A percentile compares a stretch with the other conserved stretches of the same genome.
Conservation (phyloP, 768 basidiomycete species). For the Boletus rubescentipes region DNA sequence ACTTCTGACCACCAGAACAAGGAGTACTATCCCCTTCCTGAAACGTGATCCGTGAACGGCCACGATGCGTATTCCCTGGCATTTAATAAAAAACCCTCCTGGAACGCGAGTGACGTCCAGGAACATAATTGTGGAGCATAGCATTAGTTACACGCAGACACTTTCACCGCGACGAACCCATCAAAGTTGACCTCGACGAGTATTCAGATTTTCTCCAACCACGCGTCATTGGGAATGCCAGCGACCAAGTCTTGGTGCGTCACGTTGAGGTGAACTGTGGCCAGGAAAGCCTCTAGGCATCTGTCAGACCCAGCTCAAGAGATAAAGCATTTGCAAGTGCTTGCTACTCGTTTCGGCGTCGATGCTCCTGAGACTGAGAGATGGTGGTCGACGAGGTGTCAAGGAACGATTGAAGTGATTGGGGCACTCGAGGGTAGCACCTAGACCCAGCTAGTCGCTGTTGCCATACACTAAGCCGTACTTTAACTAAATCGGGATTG, state of each 20-base stretch:
- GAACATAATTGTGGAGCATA: conserved; percentile 33
- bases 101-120: conserved; percentile 43
- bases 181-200: conserved; percentile 98
- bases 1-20: too few species aligned
- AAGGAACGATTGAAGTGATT: neutral
- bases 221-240: conserved; percentile 83
- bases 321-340: conserved; percentile 7
- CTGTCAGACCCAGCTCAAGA: conserved; percentile 8
- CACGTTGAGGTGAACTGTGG: conserved; percentile 89
- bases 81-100: conserved; percentile 75
- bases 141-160: conserved; percentile 96
- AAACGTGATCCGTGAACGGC: conserved; percentile 76
- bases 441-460: too few species aligned
- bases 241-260: conserved; percentile 87
- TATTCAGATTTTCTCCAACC: conserved; percentile 91
- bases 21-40: too few species aligned
- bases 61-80: conserved; percentile 80
- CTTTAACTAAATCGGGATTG: too few species aligned
- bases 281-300: conserved; percentile 75
- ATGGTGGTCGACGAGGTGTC: neutral
- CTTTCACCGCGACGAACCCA: conserved; percentile 95
- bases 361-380: conserved; percentile 57
- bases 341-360: conserved; percentile 72
- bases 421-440: too few species aligned
- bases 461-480: too few species aligned